These are phyloP conservation scores for Taiozyma sp. DNA, from an alignment of 1,139 yeast genomes.

Conservation along the genomic window DNA sequence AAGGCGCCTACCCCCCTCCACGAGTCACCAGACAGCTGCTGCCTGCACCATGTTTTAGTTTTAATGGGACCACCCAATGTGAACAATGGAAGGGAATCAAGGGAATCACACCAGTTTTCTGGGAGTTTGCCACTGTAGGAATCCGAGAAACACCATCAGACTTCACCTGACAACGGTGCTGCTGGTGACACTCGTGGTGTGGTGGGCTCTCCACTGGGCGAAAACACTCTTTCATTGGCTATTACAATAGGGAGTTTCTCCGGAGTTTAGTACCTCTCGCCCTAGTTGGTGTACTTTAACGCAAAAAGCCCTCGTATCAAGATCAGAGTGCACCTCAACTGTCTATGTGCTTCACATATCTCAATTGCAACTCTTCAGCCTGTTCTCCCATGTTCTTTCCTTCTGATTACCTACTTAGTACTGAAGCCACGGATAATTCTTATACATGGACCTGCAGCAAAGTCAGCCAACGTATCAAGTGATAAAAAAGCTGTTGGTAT, in stretches of 20 bases:
- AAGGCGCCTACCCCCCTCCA: no score
- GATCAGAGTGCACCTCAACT: neutral
- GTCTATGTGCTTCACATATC: no score
- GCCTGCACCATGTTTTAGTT: no score
- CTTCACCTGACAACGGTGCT: neutral
- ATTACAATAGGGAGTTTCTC: neutral
- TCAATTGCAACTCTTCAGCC: neutral
- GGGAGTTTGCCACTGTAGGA: neutral
- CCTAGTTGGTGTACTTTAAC: neutral
- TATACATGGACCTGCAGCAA: neutral
- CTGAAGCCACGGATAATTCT: neutral
- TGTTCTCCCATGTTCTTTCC: neutral
- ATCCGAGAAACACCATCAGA: neutral
- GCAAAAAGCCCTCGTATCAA: neutral
- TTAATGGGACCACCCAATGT: neutral
- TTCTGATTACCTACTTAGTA: neutral
- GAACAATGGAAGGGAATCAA: no score
- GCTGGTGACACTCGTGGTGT: neutral
- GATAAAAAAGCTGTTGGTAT: neutral
- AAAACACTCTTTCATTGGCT: no score
- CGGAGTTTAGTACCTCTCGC: neutral
- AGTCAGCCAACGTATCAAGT: neutral
- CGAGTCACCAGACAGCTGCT: no score
- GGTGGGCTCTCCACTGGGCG: neutral
- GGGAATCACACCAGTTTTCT: no score